Conservation (phyloP, 2,329 filamentous ascomycete species). For the Aureobasidium sp. region DNA sequence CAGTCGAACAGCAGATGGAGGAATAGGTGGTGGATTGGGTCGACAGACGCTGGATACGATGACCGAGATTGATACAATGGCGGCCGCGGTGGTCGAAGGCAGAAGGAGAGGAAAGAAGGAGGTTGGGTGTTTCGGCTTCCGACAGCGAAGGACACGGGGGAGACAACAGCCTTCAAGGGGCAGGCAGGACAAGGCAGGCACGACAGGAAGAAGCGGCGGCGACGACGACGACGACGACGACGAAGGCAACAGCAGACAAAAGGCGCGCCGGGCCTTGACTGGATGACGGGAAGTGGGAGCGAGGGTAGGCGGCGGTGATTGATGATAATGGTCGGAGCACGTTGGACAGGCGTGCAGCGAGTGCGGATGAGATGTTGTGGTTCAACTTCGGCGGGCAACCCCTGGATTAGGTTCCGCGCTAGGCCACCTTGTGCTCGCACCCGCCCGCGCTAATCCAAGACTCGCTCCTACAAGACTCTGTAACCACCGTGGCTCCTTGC, state of each 20-base stretch:
- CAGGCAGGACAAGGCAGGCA: slow-evolving; percentile 1
- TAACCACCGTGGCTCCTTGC: too few species aligned
- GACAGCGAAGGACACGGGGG: slow-evolving; percentile 1
- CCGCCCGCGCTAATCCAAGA: too few species aligned
- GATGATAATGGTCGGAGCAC: too few species aligned
- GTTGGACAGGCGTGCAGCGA: not conserved
- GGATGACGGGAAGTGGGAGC: not conserved
- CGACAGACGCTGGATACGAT: not conserved
- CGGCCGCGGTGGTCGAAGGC: not conserved
- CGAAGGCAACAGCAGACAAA: slow-evolving; percentile 2
- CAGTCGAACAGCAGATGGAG: not conserved
- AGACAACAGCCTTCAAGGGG: slow-evolving; percentile 8
- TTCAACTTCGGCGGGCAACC: too few species aligned
- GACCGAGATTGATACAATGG: not conserved
- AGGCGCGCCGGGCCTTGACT: not conserved
- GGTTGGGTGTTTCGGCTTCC: slow-evolving; percentile 9
- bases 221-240: not conserved
- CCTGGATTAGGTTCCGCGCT: too few species aligned
- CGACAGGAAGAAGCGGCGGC: not conserved
- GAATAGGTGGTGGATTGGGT: not conserved
- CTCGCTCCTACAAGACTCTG: too few species aligned
- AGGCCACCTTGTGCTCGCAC: too few species aligned
- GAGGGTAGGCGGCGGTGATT: slow-evolving; percentile 2
- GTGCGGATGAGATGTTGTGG: not conserved
- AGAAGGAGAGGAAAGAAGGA: not conserved